A percentile compares a stretch with the other conserved stretches of the same genome.
Evolutionary conservation across 768 basidiomycete species (phyloP).

Genomic region (Leccinum subtestaceum): DNA sequence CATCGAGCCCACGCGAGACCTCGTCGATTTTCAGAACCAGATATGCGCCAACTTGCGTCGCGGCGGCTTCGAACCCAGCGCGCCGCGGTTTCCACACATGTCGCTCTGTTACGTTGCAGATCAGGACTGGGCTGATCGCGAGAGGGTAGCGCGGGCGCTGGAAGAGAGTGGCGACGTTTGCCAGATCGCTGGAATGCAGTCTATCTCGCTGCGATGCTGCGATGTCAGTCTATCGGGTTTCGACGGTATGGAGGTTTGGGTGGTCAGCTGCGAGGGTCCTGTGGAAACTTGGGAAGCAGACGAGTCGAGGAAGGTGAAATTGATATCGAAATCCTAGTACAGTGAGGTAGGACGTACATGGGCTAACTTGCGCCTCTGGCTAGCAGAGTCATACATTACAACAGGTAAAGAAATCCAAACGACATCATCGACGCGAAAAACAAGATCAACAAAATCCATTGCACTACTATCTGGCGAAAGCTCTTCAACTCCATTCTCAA

Average conservation of each 20-base stretch:
- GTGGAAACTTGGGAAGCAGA: conserved; percentile 55
- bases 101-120: conserved; percentile 74
- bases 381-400: background rate
- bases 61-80: conserved; percentile 39
- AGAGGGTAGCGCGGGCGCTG: conserved; percentile 44
- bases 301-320: conserved; percentile 35
- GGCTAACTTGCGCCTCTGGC: background rate
- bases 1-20: conserved; percentile 42
- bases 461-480: conserved; percentile 1
- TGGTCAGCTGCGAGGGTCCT: conserved; percentile 55
- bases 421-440: conserved; percentile 7
- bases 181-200: conserved; percentile 25
- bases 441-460: conserved; percentile 5
- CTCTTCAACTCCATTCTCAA: conserved; percentile 16
- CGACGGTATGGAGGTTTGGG: conserved; percentile 52
- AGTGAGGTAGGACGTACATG: background rate
- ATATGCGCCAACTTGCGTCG: conserved; percentile 39
- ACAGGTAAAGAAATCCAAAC: conserved; percentile 1
- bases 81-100: conserved; percentile 67
- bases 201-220: conserved; percentile 25
- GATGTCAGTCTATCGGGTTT: conserved; percentile 43
- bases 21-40: conserved; percentile 47
- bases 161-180: conserved; percentile 34
- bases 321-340: background rate
- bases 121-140: conserved; percentile 56